These are phyloP conservation scores for Daldinia sp. DNA, from an alignment of 2,329 filamentous ascomycete species.

Conservation along the genomic window DNA sequence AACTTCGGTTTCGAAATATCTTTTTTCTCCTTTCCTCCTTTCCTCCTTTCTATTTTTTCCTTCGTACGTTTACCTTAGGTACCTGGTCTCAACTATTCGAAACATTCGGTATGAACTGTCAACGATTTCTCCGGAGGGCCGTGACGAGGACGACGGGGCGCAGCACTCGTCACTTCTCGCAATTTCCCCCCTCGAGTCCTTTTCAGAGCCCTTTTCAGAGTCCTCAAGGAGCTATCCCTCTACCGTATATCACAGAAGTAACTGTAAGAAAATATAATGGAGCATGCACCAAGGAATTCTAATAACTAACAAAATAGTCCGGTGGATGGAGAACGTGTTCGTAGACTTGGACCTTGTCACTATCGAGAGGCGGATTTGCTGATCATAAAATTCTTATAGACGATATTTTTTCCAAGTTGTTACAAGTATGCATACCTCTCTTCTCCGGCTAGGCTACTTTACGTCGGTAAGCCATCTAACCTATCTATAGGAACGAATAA, in stretches of 20 bases:
- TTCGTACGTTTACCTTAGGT: too few species aligned
- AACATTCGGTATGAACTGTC: constrained; percentile 50
- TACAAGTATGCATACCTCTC: constrained; percentile 70
- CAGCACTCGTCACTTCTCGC: constrained; percentile 54
- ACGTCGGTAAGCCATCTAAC: constrained; percentile 10
- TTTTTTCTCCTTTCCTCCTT: neutral
- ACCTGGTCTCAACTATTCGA: neutral
- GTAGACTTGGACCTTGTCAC: constrained; percentile 45
- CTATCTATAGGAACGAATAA: constrained; percentile 77
- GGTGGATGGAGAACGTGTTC: constrained; percentile 81
- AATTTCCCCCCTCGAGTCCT: constrained; percentile 49
- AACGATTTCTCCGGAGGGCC: constrained; percentile 47
- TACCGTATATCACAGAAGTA: constrained; percentile 67
- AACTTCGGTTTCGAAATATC: neutral
- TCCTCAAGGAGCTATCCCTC: constrained; percentile 54
- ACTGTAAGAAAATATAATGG: constrained; percentile 50
- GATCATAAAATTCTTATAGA: constrained; percentile 58
- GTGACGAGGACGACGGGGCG: constrained; percentile 39
- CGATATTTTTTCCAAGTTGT: constrained; percentile 82
- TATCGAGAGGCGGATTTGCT: constrained; percentile 28
- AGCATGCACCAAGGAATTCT: neutral
- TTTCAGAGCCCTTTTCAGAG: constrained; percentile 44
- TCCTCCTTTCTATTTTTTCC: neutral
- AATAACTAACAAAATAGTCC: constrained; percentile 61
- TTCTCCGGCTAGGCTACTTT: too few species aligned